These are phyloP conservation scores for Fusarium lateritium DNA, from an alignment of 2,329 filamentous ascomycete species.

Conservation along the genomic window DNA sequence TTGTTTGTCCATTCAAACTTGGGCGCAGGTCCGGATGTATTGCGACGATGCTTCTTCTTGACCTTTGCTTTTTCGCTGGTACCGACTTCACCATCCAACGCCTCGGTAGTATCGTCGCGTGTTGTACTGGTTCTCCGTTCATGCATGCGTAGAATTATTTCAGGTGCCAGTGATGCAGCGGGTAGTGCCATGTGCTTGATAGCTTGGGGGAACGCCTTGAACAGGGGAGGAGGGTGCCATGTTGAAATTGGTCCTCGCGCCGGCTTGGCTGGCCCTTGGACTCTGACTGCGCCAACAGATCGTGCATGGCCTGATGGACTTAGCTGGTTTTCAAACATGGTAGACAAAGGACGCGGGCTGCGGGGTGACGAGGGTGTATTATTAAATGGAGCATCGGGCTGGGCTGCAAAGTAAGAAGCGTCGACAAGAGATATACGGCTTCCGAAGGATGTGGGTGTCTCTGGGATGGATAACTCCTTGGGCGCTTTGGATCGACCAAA, in stretches of 20 bases:
- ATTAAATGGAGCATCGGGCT: constrained; percentile 57
- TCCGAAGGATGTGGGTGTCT: constrained; percentile 53
- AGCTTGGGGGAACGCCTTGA: constrained; percentile 89
- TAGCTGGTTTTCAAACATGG: constrained; percentile 44
- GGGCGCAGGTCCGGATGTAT: constrained; percentile 57
- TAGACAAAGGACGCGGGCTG: constrained; percentile 45
- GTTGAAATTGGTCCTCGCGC: constrained; percentile 55
- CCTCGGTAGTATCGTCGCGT: constrained; percentile 37
- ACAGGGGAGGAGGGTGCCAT: constrained; percentile 83
- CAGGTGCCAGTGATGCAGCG: constrained; percentile 76
- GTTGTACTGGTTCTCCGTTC: constrained; percentile 59
- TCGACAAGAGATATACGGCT: constrained; percentile 64
- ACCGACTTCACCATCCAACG: constrained; percentile 22
- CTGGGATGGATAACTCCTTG: constrained; percentile 54
- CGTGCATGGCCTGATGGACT: constrained; percentile 28
- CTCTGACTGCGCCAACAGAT: constrained; percentile 25
- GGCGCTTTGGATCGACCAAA: constrained; percentile 63
- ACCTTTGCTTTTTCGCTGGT: constrained; percentile 53
- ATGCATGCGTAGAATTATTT: constrained; percentile 76
- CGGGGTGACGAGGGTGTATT: constrained; percentile 49
- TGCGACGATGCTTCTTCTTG: constrained; percentile 65
- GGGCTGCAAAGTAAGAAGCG: constrained; percentile 60
- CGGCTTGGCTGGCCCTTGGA: constrained; percentile 38
- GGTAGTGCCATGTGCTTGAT: constrained; percentile 81
- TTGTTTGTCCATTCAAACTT: constrained; percentile 78